phyloP scores from a whole-genome alignment of 2,329 filamentous ascomycete species.

The Ophiostoma sp. region DNA sequence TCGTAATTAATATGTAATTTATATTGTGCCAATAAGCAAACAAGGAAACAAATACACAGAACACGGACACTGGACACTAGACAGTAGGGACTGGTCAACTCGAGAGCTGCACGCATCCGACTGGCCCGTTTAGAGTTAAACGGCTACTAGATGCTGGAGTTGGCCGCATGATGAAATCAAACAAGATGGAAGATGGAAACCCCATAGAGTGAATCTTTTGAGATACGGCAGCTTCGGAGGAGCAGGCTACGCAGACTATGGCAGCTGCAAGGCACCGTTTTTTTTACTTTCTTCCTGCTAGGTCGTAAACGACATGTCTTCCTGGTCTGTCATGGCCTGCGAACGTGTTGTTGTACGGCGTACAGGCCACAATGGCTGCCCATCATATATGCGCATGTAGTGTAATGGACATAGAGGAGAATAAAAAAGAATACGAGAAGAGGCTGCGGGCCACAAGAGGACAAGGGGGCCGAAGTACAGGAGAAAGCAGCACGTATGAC shows the following conservation, averaged over 20 bases:
- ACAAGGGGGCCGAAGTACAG: background rate
- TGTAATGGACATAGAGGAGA: background rate
- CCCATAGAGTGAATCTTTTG: no score
- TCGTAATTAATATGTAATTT: background rate
- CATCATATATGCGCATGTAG: background rate
- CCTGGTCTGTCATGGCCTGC: background rate
- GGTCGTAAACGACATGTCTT: background rate
- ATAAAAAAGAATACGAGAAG: background rate
- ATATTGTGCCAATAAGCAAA: background rate
- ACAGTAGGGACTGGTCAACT: background rate
- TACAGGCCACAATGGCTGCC: background rate
- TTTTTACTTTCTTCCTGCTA: background rate
- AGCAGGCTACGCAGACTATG: background rate
- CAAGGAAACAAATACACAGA: background rate
- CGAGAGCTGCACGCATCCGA: background rate
- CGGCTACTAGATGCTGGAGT: background rate
- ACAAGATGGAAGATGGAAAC: background rate
- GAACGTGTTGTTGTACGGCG: constrained; percentile 1
- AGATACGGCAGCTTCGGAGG: no score
- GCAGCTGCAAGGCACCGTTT: background rate
- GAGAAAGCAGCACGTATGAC: background rate
- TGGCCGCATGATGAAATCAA: background rate
- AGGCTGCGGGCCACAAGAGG: background rate
- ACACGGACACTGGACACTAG: background rate
- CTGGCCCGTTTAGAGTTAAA: background rate